Evolutionary conservation across 23 red algal species (phyloP).

Genomic region (Gracilaria caudata): DNA sequence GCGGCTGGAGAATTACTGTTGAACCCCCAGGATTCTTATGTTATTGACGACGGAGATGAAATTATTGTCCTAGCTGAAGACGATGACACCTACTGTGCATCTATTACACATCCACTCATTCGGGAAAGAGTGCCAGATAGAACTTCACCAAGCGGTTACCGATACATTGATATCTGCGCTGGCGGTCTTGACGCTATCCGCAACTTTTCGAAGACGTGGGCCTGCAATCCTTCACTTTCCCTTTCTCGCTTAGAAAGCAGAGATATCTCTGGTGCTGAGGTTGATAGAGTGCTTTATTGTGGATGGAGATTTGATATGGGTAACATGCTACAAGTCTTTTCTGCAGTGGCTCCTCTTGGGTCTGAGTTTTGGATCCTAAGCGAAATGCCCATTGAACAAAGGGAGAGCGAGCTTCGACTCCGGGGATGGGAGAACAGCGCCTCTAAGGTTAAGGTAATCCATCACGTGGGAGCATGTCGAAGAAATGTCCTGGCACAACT

Average conservation of each 20-base stretch:
- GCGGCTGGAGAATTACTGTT: constrained; percentile 50
- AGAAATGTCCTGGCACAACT: constrained; percentile 58
- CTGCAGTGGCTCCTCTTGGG: constrained; percentile 60
- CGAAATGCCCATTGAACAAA: constrained; percentile 53
- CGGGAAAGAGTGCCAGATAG: constrained; percentile 48
- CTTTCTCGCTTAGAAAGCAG: constrained; percentile 36
- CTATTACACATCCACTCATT: constrained; percentile 69
- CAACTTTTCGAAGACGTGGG: constrained; percentile 54
- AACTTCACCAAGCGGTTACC: background rate
- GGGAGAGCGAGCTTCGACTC: constrained; percentile 53
- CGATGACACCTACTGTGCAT: constrained; percentile 68
- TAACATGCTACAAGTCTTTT: constrained; percentile 62
- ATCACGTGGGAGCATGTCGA: constrained; percentile 63
- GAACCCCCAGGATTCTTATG: constrained; percentile 62
- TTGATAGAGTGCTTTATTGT: constrained; percentile 55
- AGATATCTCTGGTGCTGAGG: constrained; percentile 33
- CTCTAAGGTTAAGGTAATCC: constrained; percentile 46
- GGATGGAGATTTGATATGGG: constrained; percentile 75
- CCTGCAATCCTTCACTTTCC: constrained; percentile 24
- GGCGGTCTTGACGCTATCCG: constrained; percentile 64
- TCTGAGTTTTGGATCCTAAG: constrained; percentile 73
- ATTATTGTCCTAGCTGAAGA: constrained; percentile 69
- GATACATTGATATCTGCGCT: constrained; percentile 55
- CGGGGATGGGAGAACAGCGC: constrained; percentile 59
- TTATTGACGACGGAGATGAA: constrained; percentile 67